Base-by-base conservation (phyloP, 164 flowering plant species). In the Vitis rotundifolia region DNA sequence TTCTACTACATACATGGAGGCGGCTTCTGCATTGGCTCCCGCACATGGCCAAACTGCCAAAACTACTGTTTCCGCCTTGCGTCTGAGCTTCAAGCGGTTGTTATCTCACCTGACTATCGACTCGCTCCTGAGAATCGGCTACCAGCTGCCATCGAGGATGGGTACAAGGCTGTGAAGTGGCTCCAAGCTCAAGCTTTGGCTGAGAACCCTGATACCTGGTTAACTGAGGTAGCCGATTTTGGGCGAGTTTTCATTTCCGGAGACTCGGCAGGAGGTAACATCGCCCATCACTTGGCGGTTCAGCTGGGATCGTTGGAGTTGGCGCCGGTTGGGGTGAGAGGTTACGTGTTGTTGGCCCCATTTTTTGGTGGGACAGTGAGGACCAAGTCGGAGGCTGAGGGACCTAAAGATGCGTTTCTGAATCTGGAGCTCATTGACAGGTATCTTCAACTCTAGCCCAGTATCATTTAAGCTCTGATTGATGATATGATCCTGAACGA, bases 201-300 rank as follows among this genome's bases (percentile, higher is more conserved):
- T 1, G 76, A 65, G 63, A 71, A 79, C 60, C 79, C 79, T 16
- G 91, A 89, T 58, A 2, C 75, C 22, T 87, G 90, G 89, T 60
- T 87, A 56, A 66, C 70, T 11, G 87, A 79, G 2, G 88, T 76
- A 54, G 91, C 86, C 16, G 94, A 91, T 70, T 86, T 86, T 66
- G 61, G 73, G 26, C 76, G 73, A 28, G 93, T 91, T n/a, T 87
- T 86, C 57, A 68, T 89, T 1, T 82, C 85, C 0, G 97, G 97
- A 47, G 93, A 90, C 74, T 91, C 97, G 9, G 87, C 94, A 5
- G 94, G 97, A n/a, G 97, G 94, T 14, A 91, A 83, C 62, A 79
- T 88, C 14, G 93, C 91, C 48, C 93, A 91, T 61, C 61, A 88
- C 64, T 59, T 87, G 68, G 90, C 89, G 15, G 88, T 85, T 59